phyloP scores from a whole-genome alignment of 345 rosid species.

The Populus tremula region DNA sequence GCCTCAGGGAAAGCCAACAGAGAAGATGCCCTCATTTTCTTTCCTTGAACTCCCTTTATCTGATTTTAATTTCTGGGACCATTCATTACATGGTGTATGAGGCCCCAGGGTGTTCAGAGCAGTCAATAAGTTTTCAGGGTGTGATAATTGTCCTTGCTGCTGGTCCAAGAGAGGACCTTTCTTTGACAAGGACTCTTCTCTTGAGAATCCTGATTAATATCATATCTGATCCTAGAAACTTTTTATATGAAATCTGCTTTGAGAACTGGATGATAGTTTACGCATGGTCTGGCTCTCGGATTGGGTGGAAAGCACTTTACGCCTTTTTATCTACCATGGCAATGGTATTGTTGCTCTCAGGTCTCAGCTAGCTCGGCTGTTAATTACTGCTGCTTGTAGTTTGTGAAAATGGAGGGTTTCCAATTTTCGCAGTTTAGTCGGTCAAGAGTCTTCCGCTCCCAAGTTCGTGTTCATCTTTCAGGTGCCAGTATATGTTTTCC shows the following conservation, averaged over 20 bases:
- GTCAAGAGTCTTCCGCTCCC: too few relatives aligned
- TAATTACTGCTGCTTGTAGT: too few relatives aligned
- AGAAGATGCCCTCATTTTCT: slow-evolving; percentile 1
- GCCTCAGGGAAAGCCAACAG: slow-evolving; percentile 4
- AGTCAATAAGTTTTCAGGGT: slow-evolving; percentile 1
- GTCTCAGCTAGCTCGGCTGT: not conserved
- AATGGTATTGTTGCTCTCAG: not conserved
- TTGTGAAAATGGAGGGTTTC: too few relatives aligned
- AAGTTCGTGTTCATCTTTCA: not conserved
- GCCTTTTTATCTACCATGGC: not conserved
- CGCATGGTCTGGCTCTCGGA: not conserved
- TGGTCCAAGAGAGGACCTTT: slow-evolving; percentile 6
- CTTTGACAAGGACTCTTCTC: not conserved
- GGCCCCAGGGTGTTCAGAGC: not conserved
- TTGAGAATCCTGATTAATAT: not conserved
- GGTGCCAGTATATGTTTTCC: not conserved
- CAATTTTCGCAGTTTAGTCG: too few relatives aligned
- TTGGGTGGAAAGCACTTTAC: not conserved
- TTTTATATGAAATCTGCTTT: not conserved
- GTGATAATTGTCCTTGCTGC: slow-evolving; percentile 1
- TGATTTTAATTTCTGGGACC: slow-evolving; percentile 13
- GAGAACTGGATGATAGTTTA: not conserved
- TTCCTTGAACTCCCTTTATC: not conserved
- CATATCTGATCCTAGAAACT: not conserved
- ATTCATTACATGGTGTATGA: not conserved